Percentiles rank a stretch among this genome's conserved stretches.
Conservation (phyloP, 2,329 filamentous ascomycete species). For the Moelleriella libera region DNA sequence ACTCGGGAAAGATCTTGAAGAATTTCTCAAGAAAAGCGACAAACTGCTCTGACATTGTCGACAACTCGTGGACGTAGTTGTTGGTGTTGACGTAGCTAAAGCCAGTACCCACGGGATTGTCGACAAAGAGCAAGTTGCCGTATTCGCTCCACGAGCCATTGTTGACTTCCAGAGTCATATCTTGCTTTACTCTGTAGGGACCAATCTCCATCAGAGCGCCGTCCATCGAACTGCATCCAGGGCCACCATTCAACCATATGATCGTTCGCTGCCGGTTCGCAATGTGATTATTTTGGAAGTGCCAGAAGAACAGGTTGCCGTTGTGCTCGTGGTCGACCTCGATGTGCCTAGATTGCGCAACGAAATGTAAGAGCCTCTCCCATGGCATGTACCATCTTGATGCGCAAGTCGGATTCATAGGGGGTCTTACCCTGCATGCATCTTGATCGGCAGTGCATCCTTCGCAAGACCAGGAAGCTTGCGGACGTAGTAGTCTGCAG, state of each 20-base stretch:
- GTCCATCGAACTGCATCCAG: constrained; percentile 94
- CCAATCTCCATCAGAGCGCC: constrained; percentile 93
- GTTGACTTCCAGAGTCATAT: constrained; percentile 60
- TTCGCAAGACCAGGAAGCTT: constrained; percentile 73
- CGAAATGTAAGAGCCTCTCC: background rate
- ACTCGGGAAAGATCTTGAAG: constrained; percentile 83
- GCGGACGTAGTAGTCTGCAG: constrained; percentile 78
- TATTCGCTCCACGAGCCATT: constrained; percentile 99
- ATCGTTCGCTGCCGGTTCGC: constrained; percentile 82
- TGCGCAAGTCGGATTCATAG: background rate
- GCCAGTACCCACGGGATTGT: constrained; percentile 91
- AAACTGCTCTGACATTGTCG: constrained; percentile 83
- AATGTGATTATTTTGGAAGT: constrained; percentile 90
- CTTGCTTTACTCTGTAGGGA: constrained; percentile 73
- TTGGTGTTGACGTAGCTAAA: constrained; percentile 93
- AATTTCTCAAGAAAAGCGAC: constrained; percentile 81
- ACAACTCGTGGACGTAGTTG: constrained; percentile 70
- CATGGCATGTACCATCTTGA: background rate
- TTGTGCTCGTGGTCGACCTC: constrained; percentile 75
- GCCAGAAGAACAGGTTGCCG: constrained; percentile 97
- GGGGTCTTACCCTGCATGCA: constrained; percentile 81
- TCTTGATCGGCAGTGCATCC: constrained; percentile 63
- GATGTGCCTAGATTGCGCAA: constrained; percentile 53
- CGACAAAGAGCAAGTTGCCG: constrained; percentile 89
- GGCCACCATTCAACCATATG: constrained; percentile 94